Base-by-base conservation (phyloP, 192 early-diverging fungal species). In the Mortierella alpina region DNA sequence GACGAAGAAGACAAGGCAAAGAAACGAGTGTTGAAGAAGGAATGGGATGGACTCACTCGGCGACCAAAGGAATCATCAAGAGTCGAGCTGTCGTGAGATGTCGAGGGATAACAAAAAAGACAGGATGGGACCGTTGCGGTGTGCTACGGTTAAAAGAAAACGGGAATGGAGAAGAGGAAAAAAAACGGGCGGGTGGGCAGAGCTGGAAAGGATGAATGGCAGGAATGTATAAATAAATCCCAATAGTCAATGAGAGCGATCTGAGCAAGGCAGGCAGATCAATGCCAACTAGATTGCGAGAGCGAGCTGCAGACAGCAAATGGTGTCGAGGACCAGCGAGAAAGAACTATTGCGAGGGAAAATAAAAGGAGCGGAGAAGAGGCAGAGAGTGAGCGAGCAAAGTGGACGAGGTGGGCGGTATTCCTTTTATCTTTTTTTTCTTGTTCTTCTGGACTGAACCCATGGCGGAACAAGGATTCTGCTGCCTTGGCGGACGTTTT, bases 401-500 rank as follows among this genome's bases (percentile, higher is more conserved):
- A n/a, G n/a, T n/a, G 13, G 62, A 63, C 42, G 31, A 31, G 31
- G 31, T 3, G 31, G 3, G 31, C 31, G 31, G 31, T 31, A 2
- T 31, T 31, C 3, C 31, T 31, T 31, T 31, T 31, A 31, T 31
- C 3, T 3, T 31, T 31, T 31, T 31, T 41, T 42, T 14, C 23
- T 59, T 40, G 17, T 59, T 6, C 40, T 51, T 12, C 6, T 45
- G 46, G 44, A 59, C n/a, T 57, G 67, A 40, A 69, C 48, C 39
- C 59, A 14, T 13, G 10, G 22, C 20, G 42, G 59, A 5, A 59
- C 23, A 14, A 50, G 7, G 3, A 47, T 14, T 2, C 14, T 69
- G 57, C 48, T 50, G 0, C 22, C 42, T 41, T 56, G 67, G 10
- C 57, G 59, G n/a, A 53, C 31, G 31, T 31, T 31, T 31, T 31